Conservation (phyloP, 2,329 filamentous ascomycete genomes). For the Hypoxylon sp. region DNA sequence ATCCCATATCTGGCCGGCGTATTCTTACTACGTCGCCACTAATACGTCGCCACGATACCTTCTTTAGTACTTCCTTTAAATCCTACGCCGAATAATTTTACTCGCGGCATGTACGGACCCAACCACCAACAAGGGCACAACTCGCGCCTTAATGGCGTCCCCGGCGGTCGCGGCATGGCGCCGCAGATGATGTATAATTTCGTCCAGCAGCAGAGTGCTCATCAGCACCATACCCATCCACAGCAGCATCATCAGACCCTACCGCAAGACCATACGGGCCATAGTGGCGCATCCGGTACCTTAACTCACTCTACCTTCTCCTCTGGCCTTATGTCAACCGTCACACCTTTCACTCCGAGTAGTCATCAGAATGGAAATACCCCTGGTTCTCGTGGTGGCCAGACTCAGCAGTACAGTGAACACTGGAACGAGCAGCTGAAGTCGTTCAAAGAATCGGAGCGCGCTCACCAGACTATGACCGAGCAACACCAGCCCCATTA, state of each 20-base stretch:
- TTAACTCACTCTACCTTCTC: slow-evolving; percentile 74
- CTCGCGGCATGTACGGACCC: slow-evolving; percentile 79
- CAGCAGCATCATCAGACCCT: slow-evolving; percentile 72
- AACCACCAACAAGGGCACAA: slow-evolving; percentile 80
- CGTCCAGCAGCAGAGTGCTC: slow-evolving; percentile 55
- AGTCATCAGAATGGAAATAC: slow-evolving; percentile 71
- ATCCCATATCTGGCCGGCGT: background rate
- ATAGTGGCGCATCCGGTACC: slow-evolving; percentile 68
- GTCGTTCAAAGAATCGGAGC: slow-evolving; percentile 82
- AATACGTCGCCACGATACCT: slow-evolving; percentile 50
- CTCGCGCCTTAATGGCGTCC: slow-evolving; percentile 81
- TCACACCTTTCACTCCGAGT: slow-evolving; percentile 70
- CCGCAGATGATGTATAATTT: slow-evolving; percentile 77
- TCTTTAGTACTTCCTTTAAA: slow-evolving; percentile 41
- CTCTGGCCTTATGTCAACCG: slow-evolving; percentile 74
- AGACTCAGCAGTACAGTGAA: slow-evolving; percentile 69
- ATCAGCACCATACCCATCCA: slow-evolving; percentile 74
- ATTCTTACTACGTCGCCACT: background rate
- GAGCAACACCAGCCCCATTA: slow-evolving; percentile 76
- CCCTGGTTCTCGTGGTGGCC: slow-evolving; percentile 63
- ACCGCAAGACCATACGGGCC: slow-evolving; percentile 70
- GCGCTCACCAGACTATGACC: slow-evolving; percentile 78
- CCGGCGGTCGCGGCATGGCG: slow-evolving; percentile 68
- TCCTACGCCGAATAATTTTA: slow-evolving; percentile 51
- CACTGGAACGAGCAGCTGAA: slow-evolving; percentile 93